A percentile compares a stretch with the other conserved stretches of the same genome.
Evolutionary conservation across 495 filamentous ascomycete genomes (phyloP).

Genomic region (Lepraria neglecta): DNA sequence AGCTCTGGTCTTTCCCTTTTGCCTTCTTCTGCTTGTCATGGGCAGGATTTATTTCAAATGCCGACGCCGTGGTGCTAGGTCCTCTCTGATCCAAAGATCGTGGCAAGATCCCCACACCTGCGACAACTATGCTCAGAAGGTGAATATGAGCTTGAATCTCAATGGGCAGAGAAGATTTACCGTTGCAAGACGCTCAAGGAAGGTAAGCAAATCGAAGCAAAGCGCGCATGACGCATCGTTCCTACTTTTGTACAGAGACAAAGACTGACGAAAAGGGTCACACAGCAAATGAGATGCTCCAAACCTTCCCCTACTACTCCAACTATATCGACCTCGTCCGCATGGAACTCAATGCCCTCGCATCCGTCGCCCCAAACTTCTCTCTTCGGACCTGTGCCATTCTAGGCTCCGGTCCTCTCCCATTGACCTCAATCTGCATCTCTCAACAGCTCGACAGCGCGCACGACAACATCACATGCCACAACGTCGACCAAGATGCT

Average conservation of each 20-base stretch:
- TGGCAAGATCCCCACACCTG: slow-evolving; percentile 29
- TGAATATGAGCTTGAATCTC: slow-evolving; percentile 36
- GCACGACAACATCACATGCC: slow-evolving; percentile 11
- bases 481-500: slow-evolving; percentile 34
- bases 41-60: too few relatives aligned
- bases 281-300: slow-evolving; percentile 25
- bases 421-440: slow-evolving; percentile 37
- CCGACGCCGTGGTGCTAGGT: slow-evolving; percentile 19
- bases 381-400: slow-evolving; percentile 28
- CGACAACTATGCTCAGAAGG: slow-evolving; percentile 35
- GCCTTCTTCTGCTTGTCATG: too few relatives aligned
- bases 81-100: slow-evolving; percentile 26
- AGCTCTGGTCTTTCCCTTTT: neutral
- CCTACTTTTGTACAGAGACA: neutral
- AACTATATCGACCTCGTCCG: slow-evolving; percentile 41
- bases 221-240: neutral
- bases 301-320: slow-evolving; percentile 38
- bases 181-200: slow-evolving; percentile 11
- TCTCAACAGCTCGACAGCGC: slow-evolving; percentile 16
- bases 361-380: slow-evolving; percentile 22
- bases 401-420: slow-evolving; percentile 42
- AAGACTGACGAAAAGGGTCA: neutral
- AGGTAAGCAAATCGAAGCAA: slow-evolving; percentile 15
- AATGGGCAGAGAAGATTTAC: slow-evolving; percentile 35
- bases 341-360: slow-evolving; percentile 37